Base-by-base conservation (phyloP, 1,284 basidiomycete genomes). In the Mycosarcoma maydis region DNA sequence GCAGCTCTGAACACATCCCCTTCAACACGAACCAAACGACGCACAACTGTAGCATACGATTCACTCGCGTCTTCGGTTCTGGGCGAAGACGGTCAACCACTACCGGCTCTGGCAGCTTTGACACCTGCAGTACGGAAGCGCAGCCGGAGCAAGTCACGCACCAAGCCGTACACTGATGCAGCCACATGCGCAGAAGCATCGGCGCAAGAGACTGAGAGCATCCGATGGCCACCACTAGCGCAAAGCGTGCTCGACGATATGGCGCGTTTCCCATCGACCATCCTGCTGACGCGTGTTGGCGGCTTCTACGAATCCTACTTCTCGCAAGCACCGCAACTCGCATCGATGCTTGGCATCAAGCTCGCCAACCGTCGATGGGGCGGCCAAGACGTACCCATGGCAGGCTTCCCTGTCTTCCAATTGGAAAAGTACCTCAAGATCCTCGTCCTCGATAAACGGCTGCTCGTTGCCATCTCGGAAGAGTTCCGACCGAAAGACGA, bases 271-370 rank as follows among this genome's bases (percentile, higher is more conserved):
- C 76, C 77, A 16, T 30, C 50, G 16, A 79, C 78, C 40, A 72
- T 81, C 24, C 67, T 81, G 5, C 71, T 81, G 17, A 81, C 80
- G 5, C 60, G 78, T 14, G 78, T 81, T 2, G 80, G 80, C 13
- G 73, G 74, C 6, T 81, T 81, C 37, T 81, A 81, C 65, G 80
- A 81, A 61, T 76, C 76, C n/a, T 81, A 81, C 60, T 80, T 80
- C 56, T 48, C 67, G 6, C 80, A 81, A 61, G 78, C 80, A 1
- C 76, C 76, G 3, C 41, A 45, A 5, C 56, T 81, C 24, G 56
- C 80, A 2, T 52, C 51, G 0, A 30, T 73, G 9, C 52, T 79
- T 7, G 58, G 70, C 26, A 79, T 81, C 69, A 80, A 80, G 52
- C 58, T 80, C 0, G 74, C 80, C 22, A 61, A 40, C 5, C 70